A percentile compares a stretch with the other conserved stretches of the same genome.
phyloP scores from a whole-genome alignment of 768 basidiomycete species.

The Serendipita indica region DNA sequence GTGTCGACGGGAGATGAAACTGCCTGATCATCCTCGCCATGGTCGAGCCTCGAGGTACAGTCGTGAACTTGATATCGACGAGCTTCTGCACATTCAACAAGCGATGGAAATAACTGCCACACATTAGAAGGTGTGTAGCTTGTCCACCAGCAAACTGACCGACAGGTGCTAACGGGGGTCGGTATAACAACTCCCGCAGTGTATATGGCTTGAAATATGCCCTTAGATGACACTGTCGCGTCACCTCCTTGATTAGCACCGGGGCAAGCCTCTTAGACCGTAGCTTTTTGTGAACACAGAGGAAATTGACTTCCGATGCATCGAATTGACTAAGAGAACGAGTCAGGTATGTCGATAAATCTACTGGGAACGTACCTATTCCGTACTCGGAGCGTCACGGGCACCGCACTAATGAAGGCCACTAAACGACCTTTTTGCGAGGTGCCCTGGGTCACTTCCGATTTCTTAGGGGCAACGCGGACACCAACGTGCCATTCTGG shows the following conservation, averaged over 20 bases:
- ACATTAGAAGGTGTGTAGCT: conserved; percentile 12
- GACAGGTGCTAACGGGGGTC: conserved; percentile 78
- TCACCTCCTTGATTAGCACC: conserved; percentile 94
- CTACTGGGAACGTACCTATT: conserved; percentile 41
- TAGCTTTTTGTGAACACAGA: conserved; percentile 94
- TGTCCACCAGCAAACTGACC: conserved; percentile 29
- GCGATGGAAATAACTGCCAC: conserved; percentile 73
- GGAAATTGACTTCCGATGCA: conserved; percentile 89
- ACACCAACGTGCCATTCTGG: conserved; percentile 96
- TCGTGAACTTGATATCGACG: conserved; percentile 79
- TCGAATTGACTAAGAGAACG: conserved; percentile 38
- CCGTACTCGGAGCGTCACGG: conserved; percentile 72
- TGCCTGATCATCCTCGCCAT: conserved; percentile 77
- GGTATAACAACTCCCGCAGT: conserved; percentile 89
- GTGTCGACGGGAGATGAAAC: conserved; percentile 46
- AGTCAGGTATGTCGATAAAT: not conserved
- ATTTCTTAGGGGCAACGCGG: conserved; percentile 76
- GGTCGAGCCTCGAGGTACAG: conserved; percentile 73
- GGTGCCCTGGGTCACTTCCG: conserved; percentile 20
- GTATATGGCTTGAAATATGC: conserved; percentile 94
- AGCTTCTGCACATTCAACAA: conserved; percentile 84
- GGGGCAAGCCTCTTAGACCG: conserved; percentile 90
- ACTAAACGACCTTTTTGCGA: conserved; percentile 35
- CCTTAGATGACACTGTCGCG: conserved; percentile 80
- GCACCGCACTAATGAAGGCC: conserved; percentile 91